Conservation (phyloP, 805 yeast genomes). For the Kodamaea fukazawae region DNA sequence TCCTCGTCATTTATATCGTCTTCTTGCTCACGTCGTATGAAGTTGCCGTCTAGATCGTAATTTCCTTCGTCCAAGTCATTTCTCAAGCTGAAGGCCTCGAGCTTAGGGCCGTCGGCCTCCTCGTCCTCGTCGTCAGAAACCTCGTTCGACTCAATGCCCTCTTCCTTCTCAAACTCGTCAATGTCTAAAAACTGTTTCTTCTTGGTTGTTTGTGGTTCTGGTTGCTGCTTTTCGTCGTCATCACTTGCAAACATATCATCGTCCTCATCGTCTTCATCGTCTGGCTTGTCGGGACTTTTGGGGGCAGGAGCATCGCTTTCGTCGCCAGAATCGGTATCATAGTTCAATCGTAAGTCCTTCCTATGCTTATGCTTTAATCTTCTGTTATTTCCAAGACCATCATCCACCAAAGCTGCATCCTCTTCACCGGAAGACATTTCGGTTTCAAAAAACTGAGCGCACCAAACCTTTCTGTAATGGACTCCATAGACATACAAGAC, state of each 20-base stretch:
- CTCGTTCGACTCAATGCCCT: constrained; percentile 12
- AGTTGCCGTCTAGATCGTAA: constrained; percentile 63
- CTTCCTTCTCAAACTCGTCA: constrained; percentile 30
- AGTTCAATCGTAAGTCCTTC: constrained; percentile 17
- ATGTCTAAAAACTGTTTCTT: constrained; percentile 27
- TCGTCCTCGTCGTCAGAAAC: constrained; percentile 13
- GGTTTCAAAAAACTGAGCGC: neutral
- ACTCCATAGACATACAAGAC: constrained; percentile 1
- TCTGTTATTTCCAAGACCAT: constrained; percentile 13
- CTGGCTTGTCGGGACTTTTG: constrained; percentile 9
- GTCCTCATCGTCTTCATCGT: constrained; percentile 16
- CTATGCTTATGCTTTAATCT: constrained; percentile 15
- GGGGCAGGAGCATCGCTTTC: constrained; percentile 10
- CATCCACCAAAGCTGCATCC: constrained; percentile 6
- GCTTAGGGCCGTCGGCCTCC: constrained; percentile 30
- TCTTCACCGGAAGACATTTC: constrained; percentile 8
- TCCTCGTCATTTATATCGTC: constrained; percentile 27
- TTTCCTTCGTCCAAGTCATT: constrained; percentile 58
- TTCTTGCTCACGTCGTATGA: constrained; percentile 37
- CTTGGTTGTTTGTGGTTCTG: constrained; percentile 8
- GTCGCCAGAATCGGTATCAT: constrained; percentile 25
- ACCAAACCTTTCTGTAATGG: constrained; percentile 1
- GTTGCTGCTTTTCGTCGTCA: constrained; percentile 9
- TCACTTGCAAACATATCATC: constrained; percentile 46
- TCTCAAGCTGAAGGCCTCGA: constrained; percentile 62